Base-by-base conservation (phyloP, 371 early-diverging fungal species). In the Mycotypha africana region DNA sequence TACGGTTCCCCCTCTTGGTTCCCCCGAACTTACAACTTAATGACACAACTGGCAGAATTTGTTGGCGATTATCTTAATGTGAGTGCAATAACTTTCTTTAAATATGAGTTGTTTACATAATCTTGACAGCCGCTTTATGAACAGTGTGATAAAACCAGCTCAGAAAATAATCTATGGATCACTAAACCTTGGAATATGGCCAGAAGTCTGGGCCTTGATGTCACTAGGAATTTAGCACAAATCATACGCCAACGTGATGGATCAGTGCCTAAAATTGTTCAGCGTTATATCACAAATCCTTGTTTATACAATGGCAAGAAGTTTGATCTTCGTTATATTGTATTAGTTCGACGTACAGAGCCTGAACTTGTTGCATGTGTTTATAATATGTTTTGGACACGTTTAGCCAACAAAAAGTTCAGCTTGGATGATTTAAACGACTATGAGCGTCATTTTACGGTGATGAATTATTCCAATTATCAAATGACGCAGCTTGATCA, bases 311-410 rank as follows among this genome's bases (percentile, higher is more conserved):
- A 78, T 30, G 73, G 72, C 32, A 78, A 78, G 42, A 81, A 81
- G 47, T 81, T 78, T 35, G 76, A 76, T 45, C 53, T 81, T 50
- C 66, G 77, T 0, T 81, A 75, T 47, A 75, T 78, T 65, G 81
- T 75, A 0, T 53, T 78, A 9, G 55, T 81, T 33, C 67, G 70
- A 28, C 64, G 61, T 3, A 60, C 58, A 1, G 50, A 72, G 10
- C 76, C 74, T 43, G 43, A 62, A 30, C 49, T 67, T 47, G 49
- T 74, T 49, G 69, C 45, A 10, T 47, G 56, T 45, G 68, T 75
- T 1, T 76, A 81, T 53, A 76, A 75, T 42, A 76, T 75, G 77
- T 81, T 81, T 47, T 78, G 77, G 78, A 67, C 74, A 35, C 78
- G 81, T 9, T 55, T 81, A 22, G 78, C 81, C 15, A 78, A 81